Percentiles rank a stretch among this genome's conserved stretches.
Conservation (phyloP, 106 monocot species). For the Dendrobium catenatum region DNA sequence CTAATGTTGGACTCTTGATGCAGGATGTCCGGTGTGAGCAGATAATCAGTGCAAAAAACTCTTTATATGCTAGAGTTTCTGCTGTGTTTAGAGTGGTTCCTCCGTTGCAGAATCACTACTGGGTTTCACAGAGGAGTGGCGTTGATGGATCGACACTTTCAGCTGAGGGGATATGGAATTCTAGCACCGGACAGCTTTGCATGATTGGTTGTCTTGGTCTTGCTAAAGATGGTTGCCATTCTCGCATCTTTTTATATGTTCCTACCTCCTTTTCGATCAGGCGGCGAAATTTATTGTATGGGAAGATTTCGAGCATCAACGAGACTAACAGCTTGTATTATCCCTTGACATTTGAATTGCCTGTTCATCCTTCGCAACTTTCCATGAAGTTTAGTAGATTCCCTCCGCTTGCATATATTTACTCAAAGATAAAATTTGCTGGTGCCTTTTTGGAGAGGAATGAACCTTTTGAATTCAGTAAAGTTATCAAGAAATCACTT, state of each 20-base stretch:
- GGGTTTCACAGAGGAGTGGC: conserved; percentile 21
- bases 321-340: neutral
- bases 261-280: conserved; percentile 44
- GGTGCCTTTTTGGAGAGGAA: conserved; percentile 42
- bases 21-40: conserved; percentile 56
- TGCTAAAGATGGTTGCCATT: conserved; percentile 21
- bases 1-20: conserved; percentile 39
- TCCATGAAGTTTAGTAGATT: conserved; percentile 14
- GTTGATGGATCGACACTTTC: conserved; percentile 42
- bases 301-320: conserved; percentile 36
- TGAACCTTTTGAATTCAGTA: conserved; percentile 48
- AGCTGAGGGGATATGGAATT: conserved; percentile 51
- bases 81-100: conserved; percentile 37
- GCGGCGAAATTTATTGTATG: conserved; percentile 26
- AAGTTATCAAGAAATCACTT: conserved; percentile 44
- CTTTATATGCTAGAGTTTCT: conserved; percentile 42
- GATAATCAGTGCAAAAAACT: neutral
- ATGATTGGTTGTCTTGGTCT: conserved; percentile 64
- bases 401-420: conserved; percentile 30
- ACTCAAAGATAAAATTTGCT: conserved; percentile 46
- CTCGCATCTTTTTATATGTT: conserved; percentile 60
- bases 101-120: conserved; percentile 23
- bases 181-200: conserved; percentile 56
- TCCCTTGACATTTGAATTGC: conserved; percentile 45
- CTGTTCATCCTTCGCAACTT: conserved; percentile 25